phyloP scores from a whole-genome alignment of 2,329 filamentous ascomycete genomes.

The Pestalotiopsis sp. region DNA sequence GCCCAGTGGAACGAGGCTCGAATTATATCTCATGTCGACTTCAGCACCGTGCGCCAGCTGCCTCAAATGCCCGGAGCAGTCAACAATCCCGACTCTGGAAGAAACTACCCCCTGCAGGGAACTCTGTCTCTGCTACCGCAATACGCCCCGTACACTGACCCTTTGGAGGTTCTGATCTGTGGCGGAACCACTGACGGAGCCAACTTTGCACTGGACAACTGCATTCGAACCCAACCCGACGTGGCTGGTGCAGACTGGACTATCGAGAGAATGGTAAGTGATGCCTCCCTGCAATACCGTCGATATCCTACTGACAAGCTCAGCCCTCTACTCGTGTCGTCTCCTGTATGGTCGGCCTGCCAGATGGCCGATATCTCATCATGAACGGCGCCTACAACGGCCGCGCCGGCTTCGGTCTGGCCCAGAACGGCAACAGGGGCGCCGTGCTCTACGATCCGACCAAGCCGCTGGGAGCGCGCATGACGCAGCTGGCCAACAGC shows the following conservation, averaged over 20 bases:
- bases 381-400: slow-evolving; percentile 54
- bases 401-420: slow-evolving; percentile 56
- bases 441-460: slow-evolving; percentile 56
- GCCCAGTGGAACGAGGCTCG: slow-evolving; percentile 62
- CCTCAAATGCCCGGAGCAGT: slow-evolving; percentile 58
- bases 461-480: slow-evolving; percentile 48
- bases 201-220: slow-evolving; percentile 59
- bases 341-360: slow-evolving; percentile 54
- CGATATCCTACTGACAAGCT: background rate
- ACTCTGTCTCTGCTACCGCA: slow-evolving; percentile 57
- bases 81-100: slow-evolving; percentile 52
- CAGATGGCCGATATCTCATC: slow-evolving; percentile 59
- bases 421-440: slow-evolving; percentile 46
- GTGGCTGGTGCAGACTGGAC: slow-evolving; percentile 50
- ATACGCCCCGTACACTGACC: slow-evolving; percentile 50
- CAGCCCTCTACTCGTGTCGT: slow-evolving; percentile 55
- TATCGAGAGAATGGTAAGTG: slow-evolving; percentile 53
- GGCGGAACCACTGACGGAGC: slow-evolving; percentile 55
- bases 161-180: slow-evolving; percentile 55
- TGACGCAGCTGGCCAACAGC: slow-evolving; percentile 57
- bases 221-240: slow-evolving; percentile 56
- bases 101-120: slow-evolving; percentile 61
- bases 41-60: slow-evolving; percentile 49
- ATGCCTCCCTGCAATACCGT: background rate
- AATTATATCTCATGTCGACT: slow-evolving; percentile 53